A percentile compares a stretch with the other conserved stretches of the same genome.
Evolutionary conservation across 169 alveolate genomes (phyloP).

Genomic region (Plasmodium vivax): DNA sequence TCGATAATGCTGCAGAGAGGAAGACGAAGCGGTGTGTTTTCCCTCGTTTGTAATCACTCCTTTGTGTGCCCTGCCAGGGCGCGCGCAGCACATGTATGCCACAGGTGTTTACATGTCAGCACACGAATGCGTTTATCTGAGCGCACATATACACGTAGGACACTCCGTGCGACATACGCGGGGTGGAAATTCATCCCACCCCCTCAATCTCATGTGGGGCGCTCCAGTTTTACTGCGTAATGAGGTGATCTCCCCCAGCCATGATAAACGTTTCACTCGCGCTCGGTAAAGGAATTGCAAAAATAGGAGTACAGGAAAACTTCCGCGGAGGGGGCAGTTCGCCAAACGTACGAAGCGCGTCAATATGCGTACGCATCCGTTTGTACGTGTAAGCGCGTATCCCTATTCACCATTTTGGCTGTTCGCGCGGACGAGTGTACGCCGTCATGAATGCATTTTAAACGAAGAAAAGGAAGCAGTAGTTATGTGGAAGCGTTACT

Average conservation of each 20-base stretch:
- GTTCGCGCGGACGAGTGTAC: background rate
- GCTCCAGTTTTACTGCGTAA: slow-evolving; percentile 27
- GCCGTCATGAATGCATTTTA: background rate
- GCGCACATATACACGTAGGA: background rate
- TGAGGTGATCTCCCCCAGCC: background rate
- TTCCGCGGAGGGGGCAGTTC: background rate
- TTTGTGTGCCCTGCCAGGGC: background rate
- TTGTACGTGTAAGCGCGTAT: background rate
- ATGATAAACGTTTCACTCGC: background rate
- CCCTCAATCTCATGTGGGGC: background rate
- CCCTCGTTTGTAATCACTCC: background rate
- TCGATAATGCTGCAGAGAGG: slow-evolving; percentile 41
- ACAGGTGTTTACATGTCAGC: background rate
- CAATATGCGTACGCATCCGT: background rate
- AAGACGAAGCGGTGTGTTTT: background rate
- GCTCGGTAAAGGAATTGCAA: background rate
- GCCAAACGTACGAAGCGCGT: background rate
- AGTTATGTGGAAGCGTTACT: background rate
- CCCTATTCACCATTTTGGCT: background rate
- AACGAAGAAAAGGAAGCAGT: background rate
- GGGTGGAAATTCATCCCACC: background rate
- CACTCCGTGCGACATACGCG: background rate
- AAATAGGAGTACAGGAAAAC: background rate
- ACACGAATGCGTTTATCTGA: background rate
- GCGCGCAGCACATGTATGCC: background rate